These are phyloP conservation scores for Viridothelium virens DNA, from an alignment of 495 filamentous ascomycete species.

Conservation along the genomic window DNA sequence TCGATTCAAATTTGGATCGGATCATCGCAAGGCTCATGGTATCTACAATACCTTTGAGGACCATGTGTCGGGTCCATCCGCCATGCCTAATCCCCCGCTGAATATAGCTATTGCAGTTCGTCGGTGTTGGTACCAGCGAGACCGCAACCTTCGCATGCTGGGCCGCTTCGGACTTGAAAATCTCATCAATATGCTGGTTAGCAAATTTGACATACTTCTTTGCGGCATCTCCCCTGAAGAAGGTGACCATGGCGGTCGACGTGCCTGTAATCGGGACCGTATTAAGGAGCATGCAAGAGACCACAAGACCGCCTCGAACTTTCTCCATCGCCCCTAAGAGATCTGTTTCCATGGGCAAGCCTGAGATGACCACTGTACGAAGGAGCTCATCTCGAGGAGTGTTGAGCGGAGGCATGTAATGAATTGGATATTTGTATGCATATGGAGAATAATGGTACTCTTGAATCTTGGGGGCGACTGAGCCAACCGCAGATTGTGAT, in stretches of 20 bases:
- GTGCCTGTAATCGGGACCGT: neutral
- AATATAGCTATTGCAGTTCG: neutral
- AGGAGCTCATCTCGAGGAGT: neutral
- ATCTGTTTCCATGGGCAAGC: neutral
- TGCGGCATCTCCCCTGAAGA: neutral
- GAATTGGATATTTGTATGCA: neutral
- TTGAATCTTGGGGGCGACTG: neutral
- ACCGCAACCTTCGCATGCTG: neutral
- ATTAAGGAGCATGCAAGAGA: constrained; percentile 1
- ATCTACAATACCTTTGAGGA: neutral
- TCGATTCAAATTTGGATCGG: neutral
- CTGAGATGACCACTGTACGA: neutral
- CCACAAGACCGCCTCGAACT: constrained; percentile 2
- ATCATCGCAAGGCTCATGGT: constrained; percentile 2
- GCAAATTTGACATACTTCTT: neutral
- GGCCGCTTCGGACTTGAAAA: neutral
- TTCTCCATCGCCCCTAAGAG: neutral
- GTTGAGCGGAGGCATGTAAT: neutral
- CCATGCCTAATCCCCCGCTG: neutral
- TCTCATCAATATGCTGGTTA: neutral
- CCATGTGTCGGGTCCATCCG: constrained; percentile 1
- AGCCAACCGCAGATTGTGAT: neutral
- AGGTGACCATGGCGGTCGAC: neutral
- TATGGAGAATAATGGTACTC: neutral
- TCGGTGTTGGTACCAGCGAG: neutral